Percentiles rank a stretch among this genome's conserved stretches.
phyloP scores from a whole-genome alignment of 1,284 basidiomycete species.

The Trametes pubescens region DNA sequence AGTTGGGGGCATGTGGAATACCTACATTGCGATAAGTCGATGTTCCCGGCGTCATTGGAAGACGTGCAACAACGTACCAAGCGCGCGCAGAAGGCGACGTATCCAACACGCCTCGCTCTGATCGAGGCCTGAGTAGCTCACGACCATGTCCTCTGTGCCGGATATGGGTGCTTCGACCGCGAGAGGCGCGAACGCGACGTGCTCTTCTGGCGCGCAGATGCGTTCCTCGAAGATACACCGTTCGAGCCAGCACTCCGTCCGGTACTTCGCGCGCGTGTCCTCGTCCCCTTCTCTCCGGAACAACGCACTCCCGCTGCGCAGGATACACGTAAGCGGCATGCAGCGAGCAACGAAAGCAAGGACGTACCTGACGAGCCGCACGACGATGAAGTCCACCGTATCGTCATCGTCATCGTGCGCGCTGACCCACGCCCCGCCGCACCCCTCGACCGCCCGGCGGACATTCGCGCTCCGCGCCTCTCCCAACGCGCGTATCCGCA shows the following conservation, averaged over 20 bases:
- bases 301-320: slow-evolving; percentile 65
- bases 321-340: background rate
- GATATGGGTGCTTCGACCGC: slow-evolving; percentile 52
- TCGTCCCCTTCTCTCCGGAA: slow-evolving; percentile 60
- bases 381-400: slow-evolving; percentile 68
- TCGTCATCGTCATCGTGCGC: slow-evolving; percentile 54
- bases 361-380: slow-evolving; percentile 72
- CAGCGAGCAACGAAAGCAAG: slow-evolving; percentile 22
- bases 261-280: slow-evolving; percentile 57
- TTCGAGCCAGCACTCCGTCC: slow-evolving; percentile 87
- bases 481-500: slow-evolving; percentile 64
- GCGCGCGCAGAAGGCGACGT: slow-evolving; percentile 65
- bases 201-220: slow-evolving; percentile 65
- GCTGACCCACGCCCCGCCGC: slow-evolving; percentile 58
- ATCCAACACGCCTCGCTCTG: slow-evolving; percentile 68
- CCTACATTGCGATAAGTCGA: slow-evolving; percentile 47
- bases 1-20: slow-evolving; percentile 59
- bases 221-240: slow-evolving; percentile 74
- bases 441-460: slow-evolving; percentile 61
- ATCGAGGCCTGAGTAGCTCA: slow-evolving; percentile 79
- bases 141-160: slow-evolving; percentile 60
- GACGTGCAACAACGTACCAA: slow-evolving; percentile 54
- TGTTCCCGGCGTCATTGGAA: too few species aligned
- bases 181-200: slow-evolving; percentile 70
- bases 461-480: slow-evolving; percentile 68